Conservation (phyloP, 305 asterid species). For the Vinca major region DNA sequence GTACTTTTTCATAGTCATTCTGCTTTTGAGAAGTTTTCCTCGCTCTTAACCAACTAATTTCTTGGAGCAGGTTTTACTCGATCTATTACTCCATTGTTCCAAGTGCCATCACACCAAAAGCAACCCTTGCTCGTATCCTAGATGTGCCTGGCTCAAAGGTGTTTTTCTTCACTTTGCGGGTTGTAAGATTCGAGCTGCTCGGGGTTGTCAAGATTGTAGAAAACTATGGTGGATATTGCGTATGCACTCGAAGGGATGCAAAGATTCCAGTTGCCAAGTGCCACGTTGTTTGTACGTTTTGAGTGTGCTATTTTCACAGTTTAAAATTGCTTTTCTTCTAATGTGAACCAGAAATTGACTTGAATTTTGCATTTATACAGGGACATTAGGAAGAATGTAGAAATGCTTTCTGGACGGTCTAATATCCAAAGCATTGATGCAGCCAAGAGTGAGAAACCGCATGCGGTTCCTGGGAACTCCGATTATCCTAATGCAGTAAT, state of each 20-base stretch:
- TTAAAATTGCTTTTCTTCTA: not conserved
- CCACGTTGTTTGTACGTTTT: conserved; percentile 51
- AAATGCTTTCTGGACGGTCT: not conserved
- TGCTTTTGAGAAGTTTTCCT: conserved; percentile 4
- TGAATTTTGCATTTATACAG: conserved; percentile 11
- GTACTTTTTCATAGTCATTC: not conserved
- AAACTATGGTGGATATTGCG: conserved; percentile 31
- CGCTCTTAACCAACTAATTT: conserved; percentile 7
- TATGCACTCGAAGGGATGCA: conserved; percentile 35
- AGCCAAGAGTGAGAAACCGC: not conserved
- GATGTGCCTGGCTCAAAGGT: conserved; percentile 24
- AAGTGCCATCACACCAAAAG: conserved; percentile 22
- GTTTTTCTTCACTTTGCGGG: conserved; percentile 26
- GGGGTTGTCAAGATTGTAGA: conserved; percentile 35
- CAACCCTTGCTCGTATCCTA: conserved; percentile 30
- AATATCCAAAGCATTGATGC: not conserved
- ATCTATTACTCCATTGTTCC: conserved; percentile 35
- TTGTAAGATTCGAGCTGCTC: conserved; percentile 23
- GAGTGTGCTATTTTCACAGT: not conserved
- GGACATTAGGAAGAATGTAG: conserved; percentile 4
- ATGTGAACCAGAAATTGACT: not conserved
- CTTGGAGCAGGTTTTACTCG: conserved; percentile 16
- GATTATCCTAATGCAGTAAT: not conserved
- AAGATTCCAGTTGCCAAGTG: conserved; percentile 29
- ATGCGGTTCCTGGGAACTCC: not conserved